Percentiles rank a stretch among this genome's conserved stretches.
These are phyloP conservation scores for Fusarium robinianum DNA, from an alignment of 2,329 filamentous ascomycete species.

Conservation along the genomic window DNA sequence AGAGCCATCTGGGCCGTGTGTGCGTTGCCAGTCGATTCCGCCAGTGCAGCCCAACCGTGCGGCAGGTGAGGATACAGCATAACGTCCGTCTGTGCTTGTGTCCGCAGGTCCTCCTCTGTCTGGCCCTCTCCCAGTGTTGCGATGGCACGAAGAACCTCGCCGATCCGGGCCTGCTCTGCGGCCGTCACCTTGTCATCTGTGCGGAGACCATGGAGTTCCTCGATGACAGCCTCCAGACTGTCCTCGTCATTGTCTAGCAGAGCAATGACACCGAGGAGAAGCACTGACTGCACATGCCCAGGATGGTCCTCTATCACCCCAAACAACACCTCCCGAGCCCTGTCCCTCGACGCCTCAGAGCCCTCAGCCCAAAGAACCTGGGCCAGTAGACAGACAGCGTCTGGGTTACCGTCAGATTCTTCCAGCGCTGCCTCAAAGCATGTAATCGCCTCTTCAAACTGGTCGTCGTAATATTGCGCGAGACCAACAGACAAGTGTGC, in stretches of 20 bases:
- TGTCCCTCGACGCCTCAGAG: slow-evolving; percentile 70
- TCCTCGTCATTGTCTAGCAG: slow-evolving; percentile 80
- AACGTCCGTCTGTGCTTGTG: slow-evolving; percentile 74
- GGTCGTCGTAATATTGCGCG: slow-evolving; percentile 72
- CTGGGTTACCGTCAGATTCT: slow-evolving; percentile 76
- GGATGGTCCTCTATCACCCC: slow-evolving; percentile 75
- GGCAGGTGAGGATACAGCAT: slow-evolving; percentile 81
- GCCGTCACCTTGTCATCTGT: slow-evolving; percentile 66
- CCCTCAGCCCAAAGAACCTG: slow-evolving; percentile 94
- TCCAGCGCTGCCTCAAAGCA: slow-evolving; percentile 81
- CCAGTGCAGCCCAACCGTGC: slow-evolving; percentile 79
- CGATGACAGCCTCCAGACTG: slow-evolving; percentile 76
- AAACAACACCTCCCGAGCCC: slow-evolving; percentile 80
- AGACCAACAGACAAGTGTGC: slow-evolving; percentile 85
- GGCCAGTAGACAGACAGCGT: slow-evolving; percentile 84
- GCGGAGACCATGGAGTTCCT: slow-evolving; percentile 75
- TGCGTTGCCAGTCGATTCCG: slow-evolving; percentile 59
- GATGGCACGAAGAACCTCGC: slow-evolving; percentile 76
- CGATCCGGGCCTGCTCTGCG: slow-evolving; percentile 69
- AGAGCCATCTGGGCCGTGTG: slow-evolving; percentile 76
- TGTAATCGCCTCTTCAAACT: slow-evolving; percentile 70
- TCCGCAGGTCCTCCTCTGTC: slow-evolving; percentile 56
- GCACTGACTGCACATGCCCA: slow-evolving; percentile 76
- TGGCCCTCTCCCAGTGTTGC: slow-evolving; percentile 60
- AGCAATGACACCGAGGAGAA: slow-evolving; percentile 82